phyloP scores from a whole-genome alignment of 257 asterid genomes.

The Euphrasia confusa region DNA sequence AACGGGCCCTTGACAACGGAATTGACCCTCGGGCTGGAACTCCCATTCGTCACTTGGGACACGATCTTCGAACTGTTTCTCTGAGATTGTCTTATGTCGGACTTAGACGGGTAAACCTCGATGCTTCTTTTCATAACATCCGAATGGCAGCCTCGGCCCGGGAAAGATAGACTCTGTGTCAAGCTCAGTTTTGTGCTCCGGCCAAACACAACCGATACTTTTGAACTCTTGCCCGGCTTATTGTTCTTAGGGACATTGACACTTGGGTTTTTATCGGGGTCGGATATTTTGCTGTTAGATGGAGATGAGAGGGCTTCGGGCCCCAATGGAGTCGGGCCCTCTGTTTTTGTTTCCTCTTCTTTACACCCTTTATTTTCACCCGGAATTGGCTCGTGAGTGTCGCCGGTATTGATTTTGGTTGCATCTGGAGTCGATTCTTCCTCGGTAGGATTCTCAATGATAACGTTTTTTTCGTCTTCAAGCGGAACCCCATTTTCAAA shows the following conservation, averaged over 20 bases:
- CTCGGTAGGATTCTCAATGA: slow-evolving; percentile 26
- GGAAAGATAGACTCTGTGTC: slow-evolving; percentile 62
- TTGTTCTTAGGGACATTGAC: slow-evolving; percentile 29
- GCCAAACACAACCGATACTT: slow-evolving; percentile 41
- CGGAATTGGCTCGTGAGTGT: slow-evolving; percentile 21
- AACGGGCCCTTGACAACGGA: slow-evolving; percentile 26
- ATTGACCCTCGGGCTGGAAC: slow-evolving; percentile 22
- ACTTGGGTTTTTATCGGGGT: slow-evolving; percentile 20
- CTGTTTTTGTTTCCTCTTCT: slow-evolving; percentile 27
- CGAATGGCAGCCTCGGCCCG: slow-evolving; percentile 39
- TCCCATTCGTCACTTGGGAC: slow-evolving; percentile 35
- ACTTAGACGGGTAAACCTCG: slow-evolving; percentile 41
- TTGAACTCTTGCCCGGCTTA: slow-evolving; percentile 37
- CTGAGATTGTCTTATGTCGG: slow-evolving; percentile 36
- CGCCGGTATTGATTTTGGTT: too few relatives aligned
- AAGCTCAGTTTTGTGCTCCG: slow-evolving; percentile 40
- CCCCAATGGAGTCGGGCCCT: slow-evolving; percentile 25
- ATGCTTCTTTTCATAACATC: slow-evolving; percentile 56
- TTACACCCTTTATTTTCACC: slow-evolving; percentile 28
- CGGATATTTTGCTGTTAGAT: slow-evolving; percentile 30
- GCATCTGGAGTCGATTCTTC: slow-evolving; percentile 30
- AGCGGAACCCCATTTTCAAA: slow-evolving; percentile 44
- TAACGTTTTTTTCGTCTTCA: slow-evolving; percentile 40
- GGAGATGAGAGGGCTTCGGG: slow-evolving; percentile 24
- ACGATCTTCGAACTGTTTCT: slow-evolving; percentile 36